These are phyloP conservation scores for Sarocladium strictum DNA, from an alignment of 2,329 filamentous ascomycete genomes.

Conservation along the genomic window DNA sequence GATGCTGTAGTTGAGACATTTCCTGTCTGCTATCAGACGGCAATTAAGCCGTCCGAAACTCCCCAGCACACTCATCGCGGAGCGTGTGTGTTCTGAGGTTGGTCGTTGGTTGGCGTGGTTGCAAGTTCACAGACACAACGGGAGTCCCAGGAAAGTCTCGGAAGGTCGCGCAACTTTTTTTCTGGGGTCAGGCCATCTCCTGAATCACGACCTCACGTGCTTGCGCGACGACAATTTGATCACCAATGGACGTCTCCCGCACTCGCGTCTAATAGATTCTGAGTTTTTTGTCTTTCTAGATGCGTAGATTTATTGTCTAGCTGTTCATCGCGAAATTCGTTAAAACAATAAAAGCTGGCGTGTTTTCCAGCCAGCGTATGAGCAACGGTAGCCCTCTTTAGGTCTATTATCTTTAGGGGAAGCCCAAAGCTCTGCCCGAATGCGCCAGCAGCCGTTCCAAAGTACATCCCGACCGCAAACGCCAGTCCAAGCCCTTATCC, in stretches of 20 bases:
- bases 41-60: constrained; percentile 35
- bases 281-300: too few species aligned
- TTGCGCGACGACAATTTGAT: constrained; percentile 5
- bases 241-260: too few species aligned
- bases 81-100: constrained; percentile 6
- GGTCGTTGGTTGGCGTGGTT: neutral
- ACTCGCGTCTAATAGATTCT: too few species aligned
- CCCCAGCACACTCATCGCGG: constrained; percentile 33
- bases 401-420: neutral
- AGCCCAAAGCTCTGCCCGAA: neutral
- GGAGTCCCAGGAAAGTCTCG: neutral
- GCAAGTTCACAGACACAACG: neutral
- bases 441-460: neutral
- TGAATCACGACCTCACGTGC: constrained; percentile 16
- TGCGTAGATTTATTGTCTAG: too few species aligned
- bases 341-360: too few species aligned
- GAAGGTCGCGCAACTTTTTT: constrained; percentile 8
- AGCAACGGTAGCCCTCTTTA: neutral
- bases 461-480: neutral
- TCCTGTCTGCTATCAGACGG: constrained; percentile 26
- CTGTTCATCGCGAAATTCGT: too few species aligned
- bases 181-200: constrained; percentile 6
- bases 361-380: too few species aligned
- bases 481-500: neutral
- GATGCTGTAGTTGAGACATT: constrained; percentile 16